Conservation (phyloP, 2,329 filamentous ascomycete genomes). For the Penicillium polonicum region DNA sequence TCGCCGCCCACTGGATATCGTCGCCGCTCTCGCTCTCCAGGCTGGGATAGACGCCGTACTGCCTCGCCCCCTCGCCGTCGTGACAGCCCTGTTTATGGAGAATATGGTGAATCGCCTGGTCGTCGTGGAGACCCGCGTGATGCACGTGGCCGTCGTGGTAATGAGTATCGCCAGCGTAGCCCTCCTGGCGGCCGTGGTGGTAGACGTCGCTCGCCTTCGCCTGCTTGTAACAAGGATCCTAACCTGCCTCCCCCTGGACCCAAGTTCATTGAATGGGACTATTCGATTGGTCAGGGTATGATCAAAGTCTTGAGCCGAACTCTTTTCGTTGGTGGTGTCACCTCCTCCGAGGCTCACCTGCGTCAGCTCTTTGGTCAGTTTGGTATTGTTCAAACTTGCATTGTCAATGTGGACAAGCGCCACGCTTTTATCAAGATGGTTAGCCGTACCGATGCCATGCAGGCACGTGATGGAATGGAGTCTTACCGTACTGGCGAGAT, state of each 20-base stretch:
- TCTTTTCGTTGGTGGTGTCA: conserved; percentile 93
- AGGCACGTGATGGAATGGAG: conserved; percentile 85
- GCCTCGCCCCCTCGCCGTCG: conserved; percentile 62
- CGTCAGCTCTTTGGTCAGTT: conserved; percentile 76
- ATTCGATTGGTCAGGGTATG: conserved; percentile 66
- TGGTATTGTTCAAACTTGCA: conserved; percentile 92
- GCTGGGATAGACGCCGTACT: conserved; percentile 67
- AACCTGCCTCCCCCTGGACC: conserved; percentile 50
- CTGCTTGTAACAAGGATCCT: conserved; percentile 45
- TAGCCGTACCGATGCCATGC: conserved; percentile 77
- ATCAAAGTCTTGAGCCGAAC: conserved; percentile 95
- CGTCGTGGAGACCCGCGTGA: conserved; percentile 59
- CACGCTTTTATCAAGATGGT: conserved; percentile 99
- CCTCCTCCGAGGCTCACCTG: conserved; percentile 78
- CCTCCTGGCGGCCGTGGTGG: conserved; percentile 59
- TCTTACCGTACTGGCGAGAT: conserved; percentile 69
- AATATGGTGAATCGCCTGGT: conserved; percentile 68
- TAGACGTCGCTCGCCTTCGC: conserved; percentile 63
- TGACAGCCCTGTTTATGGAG: conserved; percentile 68
- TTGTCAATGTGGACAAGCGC: conserved; percentile 96
- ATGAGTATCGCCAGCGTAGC: conserved; percentile 86
- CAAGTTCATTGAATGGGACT: conserved; percentile 81
- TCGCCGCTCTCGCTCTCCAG: conserved; percentile 77
- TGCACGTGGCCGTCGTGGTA: conserved; percentile 49
- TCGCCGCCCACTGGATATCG: conserved; percentile 62